Evolutionary conservation across 2,329 filamentous ascomycete genomes (phyloP), one percentile per base, ranked within the genome.

Genomic region (Proliferodiscus dingleyae): DNA sequence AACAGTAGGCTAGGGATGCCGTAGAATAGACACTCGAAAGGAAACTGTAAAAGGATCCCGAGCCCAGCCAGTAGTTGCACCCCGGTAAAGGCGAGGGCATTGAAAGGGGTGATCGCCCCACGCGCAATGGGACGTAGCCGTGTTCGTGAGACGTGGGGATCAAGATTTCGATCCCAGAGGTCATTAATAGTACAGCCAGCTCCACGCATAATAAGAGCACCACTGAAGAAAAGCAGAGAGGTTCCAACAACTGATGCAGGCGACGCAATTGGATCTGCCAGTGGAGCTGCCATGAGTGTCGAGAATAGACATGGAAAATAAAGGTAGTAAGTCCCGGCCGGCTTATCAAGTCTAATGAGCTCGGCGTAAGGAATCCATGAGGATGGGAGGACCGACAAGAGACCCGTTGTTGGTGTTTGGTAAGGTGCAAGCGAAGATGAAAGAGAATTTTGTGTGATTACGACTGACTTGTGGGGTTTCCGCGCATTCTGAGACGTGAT

Each of bases 121-220:
- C 89, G 79, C 1, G 89, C 88, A 50, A 95, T 85, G 3, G 89
- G 89, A 13, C 89, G 82, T 24, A 88, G 71, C 11, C 83, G 78
- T 5, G 87, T 94, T 38, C 89, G 78, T 2, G 77, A 68, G 11
- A 95, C 89, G 52, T 89, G 78, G 5, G 85, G 83, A 65, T 95
- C 89, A 13, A 95, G 81, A 57, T 93, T 86, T 44, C 87, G 80
- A 66, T 95, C 89, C 85, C 88, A 90, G 41, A 94, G 79, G 63
- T 95, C 89, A 63, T 95, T 95, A 68, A 94, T 89, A 15, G 85
- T 85, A 66, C 89, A 95, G 41, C 88, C 88, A 16, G 88, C 87
- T 39, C 89, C 86, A 50, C 89, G 85, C 86, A 95, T 93, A 54
- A 95, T 77, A 36, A 94, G 64, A 3, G 87, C 85, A 41, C 88